A percentile compares a stretch with the other conserved stretches of the same genome.
These are phyloP conservation scores for Scedosporium aurantiacum DNA, from an alignment of 2,329 filamentous ascomycete genomes.

Conservation along the genomic window DNA sequence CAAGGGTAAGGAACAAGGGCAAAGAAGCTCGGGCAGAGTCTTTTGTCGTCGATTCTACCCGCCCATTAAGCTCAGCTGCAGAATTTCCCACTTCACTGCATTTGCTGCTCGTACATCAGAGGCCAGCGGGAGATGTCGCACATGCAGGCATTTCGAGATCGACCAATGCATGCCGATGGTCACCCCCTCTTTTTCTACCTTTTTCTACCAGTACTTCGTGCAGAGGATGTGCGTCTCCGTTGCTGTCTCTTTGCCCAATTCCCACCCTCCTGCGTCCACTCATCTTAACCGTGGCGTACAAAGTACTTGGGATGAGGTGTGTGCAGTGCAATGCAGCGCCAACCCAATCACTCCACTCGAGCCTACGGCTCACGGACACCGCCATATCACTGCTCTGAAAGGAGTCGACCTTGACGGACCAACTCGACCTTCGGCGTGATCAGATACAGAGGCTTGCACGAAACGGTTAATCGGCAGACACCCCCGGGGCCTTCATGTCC, in stretches of 20 bases:
- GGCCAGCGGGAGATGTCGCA: not conserved
- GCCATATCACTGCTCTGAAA: not conserved
- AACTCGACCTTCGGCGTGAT: no score
- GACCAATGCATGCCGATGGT: not conserved
- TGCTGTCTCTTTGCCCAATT: no score
- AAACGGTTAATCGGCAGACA: no score
- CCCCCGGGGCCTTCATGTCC: no score
- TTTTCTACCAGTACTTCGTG: no score
- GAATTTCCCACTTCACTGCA: not conserved
- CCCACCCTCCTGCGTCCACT: no score
- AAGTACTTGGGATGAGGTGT: no score
- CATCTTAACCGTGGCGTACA: no score
- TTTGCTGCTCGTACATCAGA: not conserved
- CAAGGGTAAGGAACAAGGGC: not conserved
- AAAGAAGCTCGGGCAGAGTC: not conserved
- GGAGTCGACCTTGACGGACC: not conserved
- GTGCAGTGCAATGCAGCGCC: no score
- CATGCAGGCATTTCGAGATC: not conserved
- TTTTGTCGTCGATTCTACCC: not conserved
- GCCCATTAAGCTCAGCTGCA: not conserved
- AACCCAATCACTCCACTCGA: not conserved
- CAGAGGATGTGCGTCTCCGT: no score
- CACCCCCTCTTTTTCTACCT: no score
- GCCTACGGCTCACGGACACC: not conserved
- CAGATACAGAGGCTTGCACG: no score